A percentile compares a stretch with the other conserved stretches of the same genome.
Conservation (phyloP, 495 filamentous ascomycete genomes). For the Daldinia loculata region DNA sequence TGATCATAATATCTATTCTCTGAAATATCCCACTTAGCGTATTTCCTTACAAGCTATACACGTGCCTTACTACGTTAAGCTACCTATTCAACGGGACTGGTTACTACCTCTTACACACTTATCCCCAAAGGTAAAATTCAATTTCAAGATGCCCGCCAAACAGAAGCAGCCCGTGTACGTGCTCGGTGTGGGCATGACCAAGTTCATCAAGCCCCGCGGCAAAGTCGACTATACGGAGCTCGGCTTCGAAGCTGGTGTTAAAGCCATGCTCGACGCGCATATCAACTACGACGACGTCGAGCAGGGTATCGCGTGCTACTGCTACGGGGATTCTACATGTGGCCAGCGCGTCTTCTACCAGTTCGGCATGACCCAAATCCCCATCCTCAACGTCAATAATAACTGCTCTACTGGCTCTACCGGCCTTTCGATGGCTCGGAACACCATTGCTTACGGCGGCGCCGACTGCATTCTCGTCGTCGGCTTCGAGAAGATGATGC, state of each 20-base stretch:
- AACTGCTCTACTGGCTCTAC: constrained; percentile 96
- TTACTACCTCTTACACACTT: background rate
- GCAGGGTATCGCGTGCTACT: constrained; percentile 95
- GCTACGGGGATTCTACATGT: constrained; percentile 93
- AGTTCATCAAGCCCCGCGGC: constrained; percentile 97
- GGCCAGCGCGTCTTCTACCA: constrained; percentile 99
- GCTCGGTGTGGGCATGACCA: constrained; percentile 97
- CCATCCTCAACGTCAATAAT: constrained; percentile 98
- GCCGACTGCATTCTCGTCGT: constrained; percentile 89
- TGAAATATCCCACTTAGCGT: background rate
- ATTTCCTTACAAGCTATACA: background rate
- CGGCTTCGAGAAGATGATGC: constrained; percentile 98
- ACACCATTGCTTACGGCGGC: constrained; percentile 78
- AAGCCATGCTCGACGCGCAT: constrained; percentile 93
- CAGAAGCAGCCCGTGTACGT: constrained; percentile 71
- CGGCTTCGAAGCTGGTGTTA: constrained; percentile 93
- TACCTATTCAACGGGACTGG: background rate
- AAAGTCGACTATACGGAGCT: constrained; percentile 90
- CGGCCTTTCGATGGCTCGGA: constrained; percentile 83
- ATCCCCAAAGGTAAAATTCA: no score
- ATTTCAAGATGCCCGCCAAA: constrained; percentile 54
- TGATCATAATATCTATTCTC: no score
- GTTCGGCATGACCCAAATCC: constrained; percentile 95
- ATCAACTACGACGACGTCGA: constrained; percentile 98
- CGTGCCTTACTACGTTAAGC: background rate